Conservation (phyloP, 768 basidiomycete species). For the Trametes coccinea region DNA sequence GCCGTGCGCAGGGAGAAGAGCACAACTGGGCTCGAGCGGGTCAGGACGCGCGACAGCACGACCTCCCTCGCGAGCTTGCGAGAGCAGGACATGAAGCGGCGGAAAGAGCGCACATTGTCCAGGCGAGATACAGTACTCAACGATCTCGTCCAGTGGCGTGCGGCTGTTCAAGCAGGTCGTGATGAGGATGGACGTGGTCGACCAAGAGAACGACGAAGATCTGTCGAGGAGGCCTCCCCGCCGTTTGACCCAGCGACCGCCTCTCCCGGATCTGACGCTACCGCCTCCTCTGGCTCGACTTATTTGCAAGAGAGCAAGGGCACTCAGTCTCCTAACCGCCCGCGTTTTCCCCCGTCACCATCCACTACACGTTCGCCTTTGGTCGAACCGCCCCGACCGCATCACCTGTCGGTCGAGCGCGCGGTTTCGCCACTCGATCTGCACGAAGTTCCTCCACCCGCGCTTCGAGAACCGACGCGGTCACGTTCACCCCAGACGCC, state of each 20-base stretch:
- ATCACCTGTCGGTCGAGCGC: constrained; percentile 4
- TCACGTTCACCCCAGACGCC: constrained; percentile 28
- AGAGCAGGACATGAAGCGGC: constrained; percentile 24
- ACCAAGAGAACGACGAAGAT: constrained; percentile 51
- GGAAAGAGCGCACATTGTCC: constrained; percentile 40
- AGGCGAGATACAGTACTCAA: constrained; percentile 45
- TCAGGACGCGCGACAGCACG: constrained; percentile 51
- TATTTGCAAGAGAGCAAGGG: constrained; percentile 32
- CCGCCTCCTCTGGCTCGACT: constrained; percentile 26
- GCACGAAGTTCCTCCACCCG: constrained; percentile 27
- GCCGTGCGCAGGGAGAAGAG: constrained; percentile 72
- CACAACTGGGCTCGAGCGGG: constrained; percentile 56
- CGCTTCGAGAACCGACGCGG: constrained; percentile 13
- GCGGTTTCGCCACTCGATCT: constrained; percentile 18
- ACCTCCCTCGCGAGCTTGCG: constrained; percentile 26
- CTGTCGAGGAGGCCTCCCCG: constrained; percentile 38
- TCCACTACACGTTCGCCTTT: constrained; percentile 36
- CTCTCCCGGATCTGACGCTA: constrained; percentile 31
- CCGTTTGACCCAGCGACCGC: constrained; percentile 34
- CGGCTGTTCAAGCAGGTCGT: constrained; percentile 44
- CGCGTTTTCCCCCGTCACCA: constrained; percentile 41
- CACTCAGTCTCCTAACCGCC: constrained; percentile 33
- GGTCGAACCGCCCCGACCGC: neutral
- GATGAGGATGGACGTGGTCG: constrained; percentile 56
- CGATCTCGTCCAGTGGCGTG: constrained; percentile 60